phyloP scores from a whole-genome alignment of 441 rosid genomes.

The Adansonia madagascariensis region DNA sequence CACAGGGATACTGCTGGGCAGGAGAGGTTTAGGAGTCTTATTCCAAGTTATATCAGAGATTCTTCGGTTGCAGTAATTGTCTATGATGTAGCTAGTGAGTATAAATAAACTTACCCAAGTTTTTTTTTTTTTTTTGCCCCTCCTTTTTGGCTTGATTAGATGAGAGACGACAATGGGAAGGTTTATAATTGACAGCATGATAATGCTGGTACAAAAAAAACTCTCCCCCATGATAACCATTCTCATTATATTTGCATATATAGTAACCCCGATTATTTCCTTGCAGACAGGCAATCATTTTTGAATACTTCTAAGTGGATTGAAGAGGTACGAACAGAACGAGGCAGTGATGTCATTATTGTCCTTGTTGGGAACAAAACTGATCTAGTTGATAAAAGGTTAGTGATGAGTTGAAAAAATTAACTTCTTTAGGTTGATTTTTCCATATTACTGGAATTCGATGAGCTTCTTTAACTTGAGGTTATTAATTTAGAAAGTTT shows the following conservation, averaged over 20 bases:
- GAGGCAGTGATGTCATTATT: slow-evolving; percentile 79
- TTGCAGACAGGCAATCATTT: slow-evolving; percentile 76
- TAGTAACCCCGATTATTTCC: background rate
- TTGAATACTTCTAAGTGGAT: slow-evolving; percentile 83
- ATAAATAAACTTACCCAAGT: slow-evolving; percentile 10
- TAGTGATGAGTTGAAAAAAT: background rate
- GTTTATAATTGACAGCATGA: background rate
- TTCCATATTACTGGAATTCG: background rate
- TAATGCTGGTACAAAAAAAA: background rate
- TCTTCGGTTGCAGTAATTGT: slow-evolving; percentile 86
- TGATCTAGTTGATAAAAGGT: slow-evolving; percentile 89
- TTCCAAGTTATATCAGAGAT: slow-evolving; percentile 83
- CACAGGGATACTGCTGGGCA: slow-evolving; percentile 89
- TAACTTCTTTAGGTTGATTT: background rate
- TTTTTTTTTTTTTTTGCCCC: too few species aligned
- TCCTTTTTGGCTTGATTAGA: background rate
- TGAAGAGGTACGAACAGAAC: slow-evolving; percentile 79
- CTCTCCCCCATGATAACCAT: background rate
- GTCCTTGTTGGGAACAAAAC: slow-evolving; percentile 93
- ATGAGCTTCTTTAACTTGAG: background rate
- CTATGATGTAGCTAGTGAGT: slow-evolving; percentile 80
- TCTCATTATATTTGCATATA: background rate
- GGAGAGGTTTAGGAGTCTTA: slow-evolving; percentile 83
- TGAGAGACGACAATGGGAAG: background rate
- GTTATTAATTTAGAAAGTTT: background rate